Conservation (phyloP, 306 rosid genomes). For the Ochetophila trinervis region DNA sequence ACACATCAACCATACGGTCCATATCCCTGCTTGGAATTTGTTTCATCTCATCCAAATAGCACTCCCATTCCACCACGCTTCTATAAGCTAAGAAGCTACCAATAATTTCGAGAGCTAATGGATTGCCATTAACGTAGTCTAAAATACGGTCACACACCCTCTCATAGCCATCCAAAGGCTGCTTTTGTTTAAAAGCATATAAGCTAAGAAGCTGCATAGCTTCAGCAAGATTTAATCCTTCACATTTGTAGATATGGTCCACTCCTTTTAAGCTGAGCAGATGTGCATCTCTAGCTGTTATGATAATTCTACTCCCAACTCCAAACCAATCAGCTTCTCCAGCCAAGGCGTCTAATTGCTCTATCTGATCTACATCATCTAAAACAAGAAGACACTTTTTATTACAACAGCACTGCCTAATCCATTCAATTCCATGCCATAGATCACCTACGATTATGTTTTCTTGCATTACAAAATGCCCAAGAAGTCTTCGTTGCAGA, state of each 20-base stretch:
- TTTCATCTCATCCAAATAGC: conserved; percentile 22
- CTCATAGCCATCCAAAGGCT: background rate
- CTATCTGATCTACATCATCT: conserved; percentile 1
- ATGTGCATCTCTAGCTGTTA: conserved; percentile 13
- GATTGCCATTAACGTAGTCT: conserved; percentile 26
- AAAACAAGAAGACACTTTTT: conserved; percentile 4
- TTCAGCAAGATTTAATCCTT: background rate
- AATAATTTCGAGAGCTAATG: conserved; percentile 37
- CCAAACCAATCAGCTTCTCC: conserved; percentile 1
- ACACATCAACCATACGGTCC: conserved; percentile 23
- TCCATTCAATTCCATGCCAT: background rate
- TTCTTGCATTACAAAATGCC: background rate
- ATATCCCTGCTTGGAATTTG: conserved; percentile 31
- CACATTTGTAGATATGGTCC: background rate
- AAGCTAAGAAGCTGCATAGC: conserved; percentile 4
- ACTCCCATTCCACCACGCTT: conserved; percentile 27
- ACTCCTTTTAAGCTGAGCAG: background rate
- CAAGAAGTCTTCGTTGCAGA: conserved; percentile 5
- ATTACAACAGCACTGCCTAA: background rate
- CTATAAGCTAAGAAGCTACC: conserved; percentile 26
- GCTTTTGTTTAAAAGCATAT: background rate
- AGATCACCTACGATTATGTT: background rate
- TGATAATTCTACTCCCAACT: background rate
- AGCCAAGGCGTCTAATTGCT: background rate
- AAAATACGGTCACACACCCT: background rate